Conservation (phyloP, 345 rosid species). For the Conringia planisiliqua region DNA sequence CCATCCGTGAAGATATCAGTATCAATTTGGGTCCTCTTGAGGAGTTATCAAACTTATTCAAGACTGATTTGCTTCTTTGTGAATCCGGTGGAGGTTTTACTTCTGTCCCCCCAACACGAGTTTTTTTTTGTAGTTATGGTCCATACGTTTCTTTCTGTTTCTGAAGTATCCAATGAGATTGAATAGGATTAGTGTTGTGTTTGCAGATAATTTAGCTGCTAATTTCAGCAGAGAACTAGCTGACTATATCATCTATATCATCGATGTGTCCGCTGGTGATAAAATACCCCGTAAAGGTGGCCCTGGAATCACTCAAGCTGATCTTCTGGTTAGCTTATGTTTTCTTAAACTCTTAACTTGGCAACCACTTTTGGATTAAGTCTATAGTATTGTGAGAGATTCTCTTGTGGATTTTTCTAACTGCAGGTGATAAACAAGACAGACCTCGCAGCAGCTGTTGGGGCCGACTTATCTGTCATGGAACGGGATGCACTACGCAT, state of each 20-base stretch:
- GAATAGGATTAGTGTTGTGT: not conserved
- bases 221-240: conserved; percentile 97
- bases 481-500: conserved; percentile 84
- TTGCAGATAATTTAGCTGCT: conserved; percentile 92
- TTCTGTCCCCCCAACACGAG: not conserved
- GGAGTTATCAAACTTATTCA: conserved; percentile 84
- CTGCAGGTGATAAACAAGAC: conserved; percentile 91
- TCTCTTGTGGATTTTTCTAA: not conserved
- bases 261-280: conserved; percentile 93
- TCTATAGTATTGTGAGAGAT: not conserved
- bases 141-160: not conserved
- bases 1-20: conserved; percentile 97
- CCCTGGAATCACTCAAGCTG: conserved; percentile 98
- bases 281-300: conserved; percentile 97
- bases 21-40: conserved; percentile 96
- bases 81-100: conserved; percentile 90
- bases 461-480: conserved; percentile 85
- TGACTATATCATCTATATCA: conserved; percentile 89
- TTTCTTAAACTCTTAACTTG: not conserved
- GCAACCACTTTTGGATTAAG: not conserved
- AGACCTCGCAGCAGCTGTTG: conserved; percentile 86
- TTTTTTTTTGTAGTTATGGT: not conserved
- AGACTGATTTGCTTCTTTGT: conserved; percentile 85
- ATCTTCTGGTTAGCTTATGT: conserved; percentile 50
- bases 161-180: not conserved